phyloP scores from a whole-genome alignment of 1,139 yeast genomes.

The Cylindricascospora bacillispora region DNA sequence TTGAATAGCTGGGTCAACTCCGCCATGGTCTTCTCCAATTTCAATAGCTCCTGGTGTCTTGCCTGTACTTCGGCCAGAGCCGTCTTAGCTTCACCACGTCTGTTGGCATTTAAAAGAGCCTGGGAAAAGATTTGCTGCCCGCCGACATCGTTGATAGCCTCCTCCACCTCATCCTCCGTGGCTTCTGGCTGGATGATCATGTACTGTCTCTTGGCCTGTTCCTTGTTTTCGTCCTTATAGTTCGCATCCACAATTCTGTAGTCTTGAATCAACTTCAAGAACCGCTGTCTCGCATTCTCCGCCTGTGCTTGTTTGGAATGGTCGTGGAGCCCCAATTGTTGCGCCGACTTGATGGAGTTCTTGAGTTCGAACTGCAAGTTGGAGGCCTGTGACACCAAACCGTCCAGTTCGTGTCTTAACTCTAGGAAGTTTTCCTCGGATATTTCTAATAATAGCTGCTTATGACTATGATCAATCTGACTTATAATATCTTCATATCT shows the following conservation, averaged over 20 bases:
- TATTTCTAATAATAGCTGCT: slow-evolving; percentile 71
- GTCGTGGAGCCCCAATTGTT: slow-evolving; percentile 59
- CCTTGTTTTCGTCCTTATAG: slow-evolving; percentile 72
- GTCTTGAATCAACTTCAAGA: slow-evolving; percentile 74
- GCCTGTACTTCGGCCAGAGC: slow-evolving; percentile 93
- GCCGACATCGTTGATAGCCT: slow-evolving; percentile 74
- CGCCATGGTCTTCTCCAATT: slow-evolving; percentile 90
- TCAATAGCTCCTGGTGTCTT: slow-evolving; percentile 89
- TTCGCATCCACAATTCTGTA: slow-evolving; percentile 79
- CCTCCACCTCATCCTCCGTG: slow-evolving; percentile 67
- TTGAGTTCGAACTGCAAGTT: slow-evolving; percentile 67
- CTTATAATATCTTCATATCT: slow-evolving; percentile 69
- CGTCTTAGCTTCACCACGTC: slow-evolving; percentile 94
- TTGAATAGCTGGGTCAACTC: slow-evolving; percentile 89
- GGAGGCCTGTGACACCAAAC: slow-evolving; percentile 65
- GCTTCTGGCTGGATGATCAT: slow-evolving; percentile 91
- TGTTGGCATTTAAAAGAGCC: slow-evolving; percentile 80
- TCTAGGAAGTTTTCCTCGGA: slow-evolving; percentile 67
- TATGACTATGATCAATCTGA: slow-evolving; percentile 70
- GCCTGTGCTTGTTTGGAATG: slow-evolving; percentile 82
- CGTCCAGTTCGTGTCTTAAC: slow-evolving; percentile 65
- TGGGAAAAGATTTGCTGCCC: slow-evolving; percentile 90
- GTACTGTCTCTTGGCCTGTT: slow-evolving; percentile 88
- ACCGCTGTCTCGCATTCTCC: slow-evolving; percentile 74
- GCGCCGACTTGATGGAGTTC: slow-evolving; percentile 62